These are phyloP conservation scores for Mycena galericulata DNA, from an alignment of 768 basidiomycete genomes.

Conservation along the genomic window DNA sequence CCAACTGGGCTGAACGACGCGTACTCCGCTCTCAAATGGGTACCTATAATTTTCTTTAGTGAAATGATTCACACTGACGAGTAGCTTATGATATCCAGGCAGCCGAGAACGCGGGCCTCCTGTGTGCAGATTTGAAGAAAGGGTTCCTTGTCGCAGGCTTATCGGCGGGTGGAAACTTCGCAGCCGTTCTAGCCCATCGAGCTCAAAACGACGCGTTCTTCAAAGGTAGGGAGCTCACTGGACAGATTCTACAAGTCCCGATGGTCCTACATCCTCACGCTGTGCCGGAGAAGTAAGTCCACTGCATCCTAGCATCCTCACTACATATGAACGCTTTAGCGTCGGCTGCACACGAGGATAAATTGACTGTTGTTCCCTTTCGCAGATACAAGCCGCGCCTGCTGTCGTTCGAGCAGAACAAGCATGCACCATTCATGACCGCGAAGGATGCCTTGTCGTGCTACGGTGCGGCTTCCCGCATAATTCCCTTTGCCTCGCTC, in stretches of 20 bases:
- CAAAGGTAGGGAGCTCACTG: constrained; percentile 17
- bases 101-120: not conserved
- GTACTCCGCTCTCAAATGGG: constrained; percentile 32
- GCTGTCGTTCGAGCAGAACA: constrained; percentile 26
- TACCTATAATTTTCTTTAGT: not conserved
- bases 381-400: constrained; percentile 18
- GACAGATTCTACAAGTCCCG: constrained; percentile 26
- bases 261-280: constrained; percentile 15
- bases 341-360: too few species aligned
- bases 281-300: constrained; percentile 21
- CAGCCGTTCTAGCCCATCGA: constrained; percentile 20
- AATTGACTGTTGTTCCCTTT: too few species aligned
- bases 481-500: not conserved
- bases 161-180: constrained; percentile 29
- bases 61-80: not conserved
- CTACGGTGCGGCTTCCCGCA: not conserved
- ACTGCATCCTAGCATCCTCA: not conserved
- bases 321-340: too few species aligned
- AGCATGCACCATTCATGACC: constrained; percentile 1
- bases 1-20: constrained; percentile 22
- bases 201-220: constrained; percentile 31
- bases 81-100: constrained; percentile 15
- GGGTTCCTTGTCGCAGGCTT: constrained; percentile 30
- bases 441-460: not conserved
- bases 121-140: constrained; percentile 28